Percentiles rank a stretch among this genome's conserved stretches.
phyloP scores from a whole-genome alignment of 2,329 filamentous ascomycete species.

The Epichloe festucae region DNA sequence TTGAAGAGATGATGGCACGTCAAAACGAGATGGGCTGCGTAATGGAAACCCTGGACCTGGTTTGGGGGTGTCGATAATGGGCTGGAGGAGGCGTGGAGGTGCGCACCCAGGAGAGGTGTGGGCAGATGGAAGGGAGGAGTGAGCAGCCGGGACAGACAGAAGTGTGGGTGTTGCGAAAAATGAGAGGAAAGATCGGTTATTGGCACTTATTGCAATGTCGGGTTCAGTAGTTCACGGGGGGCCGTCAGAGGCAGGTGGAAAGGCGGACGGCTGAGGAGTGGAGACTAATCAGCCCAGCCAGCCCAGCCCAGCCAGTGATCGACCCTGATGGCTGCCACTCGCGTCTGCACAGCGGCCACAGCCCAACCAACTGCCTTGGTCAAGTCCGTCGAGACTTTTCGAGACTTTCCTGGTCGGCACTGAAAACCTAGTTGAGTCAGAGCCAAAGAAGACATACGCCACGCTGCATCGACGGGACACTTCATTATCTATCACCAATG shows the following conservation, averaged over 20 bases:
- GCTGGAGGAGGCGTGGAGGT: conserved; percentile 26
- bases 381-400: no score
- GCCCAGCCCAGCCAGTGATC: no score
- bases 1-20: conserved; percentile 5
- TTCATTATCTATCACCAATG: no score
- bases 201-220: background rate
- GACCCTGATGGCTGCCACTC: no score
- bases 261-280: background rate
- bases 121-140: conserved; percentile 17
- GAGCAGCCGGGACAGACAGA: conserved; percentile 8
- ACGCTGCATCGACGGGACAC: no score
- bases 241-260: background rate
- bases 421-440: no score
- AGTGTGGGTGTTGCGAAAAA: conserved; percentile 5
- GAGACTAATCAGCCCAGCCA: background rate
- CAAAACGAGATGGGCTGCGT: conserved; percentile 8
- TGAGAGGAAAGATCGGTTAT: background rate
- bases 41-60: conserved; percentile 17
- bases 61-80: conserved; percentile 30
- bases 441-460: no score
- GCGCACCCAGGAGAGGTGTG: conserved; percentile 22
- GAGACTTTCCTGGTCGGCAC: no score
- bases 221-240: background rate
- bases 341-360: no score
- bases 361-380: no score